Evolutionary conservation across 2,329 filamentous ascomycete genomes (phyloP).

Genomic region (Clathrospora elynae): DNA sequence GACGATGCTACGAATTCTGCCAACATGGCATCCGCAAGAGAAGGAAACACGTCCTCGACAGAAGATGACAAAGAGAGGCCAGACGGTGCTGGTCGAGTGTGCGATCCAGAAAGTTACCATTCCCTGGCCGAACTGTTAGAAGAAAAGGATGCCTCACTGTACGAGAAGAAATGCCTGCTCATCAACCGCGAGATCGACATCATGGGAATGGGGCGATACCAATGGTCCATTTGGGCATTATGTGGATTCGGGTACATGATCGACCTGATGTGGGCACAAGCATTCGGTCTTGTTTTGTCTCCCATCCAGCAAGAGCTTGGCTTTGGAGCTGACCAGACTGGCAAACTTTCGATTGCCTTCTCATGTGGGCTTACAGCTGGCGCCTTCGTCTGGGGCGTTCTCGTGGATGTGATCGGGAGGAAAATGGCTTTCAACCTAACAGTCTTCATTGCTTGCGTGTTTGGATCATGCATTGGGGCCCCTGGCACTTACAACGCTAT

Average conservation of each 20-base stretch:
- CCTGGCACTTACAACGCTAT: conserved; percentile 58
- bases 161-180: conserved; percentile 53
- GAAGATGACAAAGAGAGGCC: conserved; percentile 6
- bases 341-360: conserved; percentile 62
- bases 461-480: conserved; percentile 59
- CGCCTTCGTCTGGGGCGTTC: conserved; percentile 61
- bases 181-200: conserved; percentile 57
- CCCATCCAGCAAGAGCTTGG: conserved; percentile 63
- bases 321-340: conserved; percentile 52
- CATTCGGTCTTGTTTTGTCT: conserved; percentile 60
- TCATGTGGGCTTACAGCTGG: conserved; percentile 61
- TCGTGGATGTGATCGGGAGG: conserved; percentile 60
- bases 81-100: not conserved
- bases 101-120: conserved; percentile 6
- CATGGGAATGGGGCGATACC: conserved; percentile 60
- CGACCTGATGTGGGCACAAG: conserved; percentile 64
- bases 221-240: conserved; percentile 59
- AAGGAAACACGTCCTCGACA: not conserved
- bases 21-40: not conserved
- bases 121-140: conserved; percentile 14
- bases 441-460: conserved; percentile 60
- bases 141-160: conserved; percentile 33
- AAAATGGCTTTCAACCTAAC: conserved; percentile 64
- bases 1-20: not conserved
- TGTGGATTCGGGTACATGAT: conserved; percentile 63